Percentiles rank a stretch among this genome's conserved stretches.
Conservation (phyloP, 352 stramenopile species). For the Phytophthora kernoviae region DNA sequence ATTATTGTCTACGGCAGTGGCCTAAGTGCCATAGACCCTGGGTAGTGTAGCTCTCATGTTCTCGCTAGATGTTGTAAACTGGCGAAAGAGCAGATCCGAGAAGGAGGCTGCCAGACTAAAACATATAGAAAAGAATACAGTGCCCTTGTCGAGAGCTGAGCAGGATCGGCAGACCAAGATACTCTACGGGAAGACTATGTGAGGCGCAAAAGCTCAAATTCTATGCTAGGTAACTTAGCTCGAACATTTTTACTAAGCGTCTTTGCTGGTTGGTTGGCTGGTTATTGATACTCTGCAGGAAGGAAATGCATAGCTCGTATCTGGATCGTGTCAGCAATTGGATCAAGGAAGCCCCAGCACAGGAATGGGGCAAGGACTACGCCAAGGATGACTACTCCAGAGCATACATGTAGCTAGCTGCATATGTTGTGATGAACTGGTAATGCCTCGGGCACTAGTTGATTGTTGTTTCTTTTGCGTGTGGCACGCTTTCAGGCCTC, state of each 20-base stretch:
- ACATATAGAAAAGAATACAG: constrained; percentile 24
- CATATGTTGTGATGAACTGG: not conserved
- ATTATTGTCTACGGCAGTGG: too few relatives aligned
- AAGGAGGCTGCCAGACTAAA: constrained; percentile 39
- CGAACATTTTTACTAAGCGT: not conserved
- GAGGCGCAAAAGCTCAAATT: constrained; percentile 1
- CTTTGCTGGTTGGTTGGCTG: not conserved
- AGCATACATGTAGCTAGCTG: constrained; percentile 50
- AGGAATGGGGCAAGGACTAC: constrained; percentile 63
- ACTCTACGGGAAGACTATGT: constrained; percentile 67
- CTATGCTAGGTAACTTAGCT: too few relatives aligned
- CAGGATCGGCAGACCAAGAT: constrained; percentile 48
- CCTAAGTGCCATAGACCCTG: too few relatives aligned
- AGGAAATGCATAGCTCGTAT: constrained; percentile 76
- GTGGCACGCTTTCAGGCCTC: constrained; percentile 31
- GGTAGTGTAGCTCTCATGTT: constrained; percentile 49
- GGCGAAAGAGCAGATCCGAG: constrained; percentile 46
- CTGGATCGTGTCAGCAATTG: constrained; percentile 59
- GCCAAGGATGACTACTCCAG: constrained; percentile 54
- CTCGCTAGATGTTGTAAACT: constrained; percentile 61
- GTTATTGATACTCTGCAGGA: constrained; percentile 28
- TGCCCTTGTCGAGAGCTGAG: constrained; percentile 23
- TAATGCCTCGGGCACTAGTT: not conserved
- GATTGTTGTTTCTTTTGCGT: not conserved
- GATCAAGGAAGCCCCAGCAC: constrained; percentile 41